Evolutionary conservation across 164 flowering plant genomes (phyloP).

Genomic region (Vitis riparia): DNA sequence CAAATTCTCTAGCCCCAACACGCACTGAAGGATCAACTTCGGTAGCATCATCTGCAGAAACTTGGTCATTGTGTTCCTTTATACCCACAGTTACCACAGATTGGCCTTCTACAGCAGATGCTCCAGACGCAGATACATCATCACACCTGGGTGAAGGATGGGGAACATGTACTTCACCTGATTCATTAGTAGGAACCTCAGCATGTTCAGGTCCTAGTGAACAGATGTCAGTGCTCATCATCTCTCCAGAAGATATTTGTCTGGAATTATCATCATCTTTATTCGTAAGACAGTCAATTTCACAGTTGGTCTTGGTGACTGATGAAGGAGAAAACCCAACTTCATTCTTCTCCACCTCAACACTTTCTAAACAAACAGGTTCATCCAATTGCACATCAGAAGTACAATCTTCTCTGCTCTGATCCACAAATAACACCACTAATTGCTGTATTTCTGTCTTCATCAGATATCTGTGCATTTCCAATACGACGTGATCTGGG

Average conservation of each 20-base stretch:
- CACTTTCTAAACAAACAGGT: background rate
- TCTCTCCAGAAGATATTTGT: slow-evolving; percentile 11
- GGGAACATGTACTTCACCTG: background rate
- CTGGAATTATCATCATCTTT: slow-evolving; percentile 4
- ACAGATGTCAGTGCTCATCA: slow-evolving; percentile 1
- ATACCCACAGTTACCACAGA: slow-evolving; percentile 2
- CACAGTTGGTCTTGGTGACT: slow-evolving; percentile 2
- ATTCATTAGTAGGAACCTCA: slow-evolving; percentile 4
- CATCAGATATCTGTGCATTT: background rate
- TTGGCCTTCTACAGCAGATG: slow-evolving; percentile 2
- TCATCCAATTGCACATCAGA: background rate
- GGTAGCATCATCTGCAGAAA: slow-evolving; percentile 3
- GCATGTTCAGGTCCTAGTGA: background rate
- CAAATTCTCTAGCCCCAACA: slow-evolving; percentile 9
- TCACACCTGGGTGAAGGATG: slow-evolving; percentile 7
- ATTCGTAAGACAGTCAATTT: background rate
- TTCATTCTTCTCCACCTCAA: slow-evolving; percentile 4
- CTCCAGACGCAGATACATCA: slow-evolving; percentile 7
- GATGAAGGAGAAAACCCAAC: slow-evolving; percentile 2
- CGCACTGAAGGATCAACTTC: slow-evolving; percentile 10
- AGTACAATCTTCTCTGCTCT: background rate
- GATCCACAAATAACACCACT: background rate
- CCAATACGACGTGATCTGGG: background rate
- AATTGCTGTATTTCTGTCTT: background rate
- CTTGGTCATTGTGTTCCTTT: slow-evolving; percentile 4